These are phyloP conservation scores for Myxozyma melibiosi DNA, from an alignment of 805 yeast genomes.

Conservation along the genomic window DNA sequence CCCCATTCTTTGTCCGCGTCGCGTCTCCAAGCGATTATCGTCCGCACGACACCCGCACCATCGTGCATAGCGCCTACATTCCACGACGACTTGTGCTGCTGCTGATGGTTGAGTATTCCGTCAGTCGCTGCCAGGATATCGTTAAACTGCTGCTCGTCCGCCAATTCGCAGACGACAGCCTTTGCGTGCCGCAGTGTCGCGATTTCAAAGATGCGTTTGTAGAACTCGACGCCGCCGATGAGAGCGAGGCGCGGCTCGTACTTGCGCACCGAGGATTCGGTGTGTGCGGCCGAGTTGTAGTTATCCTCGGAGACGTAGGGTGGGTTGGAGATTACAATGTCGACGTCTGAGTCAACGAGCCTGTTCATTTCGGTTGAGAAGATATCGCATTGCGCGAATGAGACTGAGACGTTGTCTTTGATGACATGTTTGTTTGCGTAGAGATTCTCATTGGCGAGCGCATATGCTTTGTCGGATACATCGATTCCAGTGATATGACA, in stretches of 20 bases:
- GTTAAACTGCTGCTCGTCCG: conserved; percentile 59
- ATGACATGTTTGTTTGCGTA: conserved; percentile 21
- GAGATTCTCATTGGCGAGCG: conserved; percentile 53
- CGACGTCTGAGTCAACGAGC: conserved; percentile 37
- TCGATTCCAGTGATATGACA: conserved; percentile 55
- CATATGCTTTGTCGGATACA: conserved; percentile 55
- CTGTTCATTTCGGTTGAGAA: neutral
- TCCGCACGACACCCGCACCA: conserved; percentile 42
- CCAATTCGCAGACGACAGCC: conserved; percentile 78
- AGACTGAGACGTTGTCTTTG: conserved; percentile 6
- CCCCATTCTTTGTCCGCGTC: conserved; percentile 17
- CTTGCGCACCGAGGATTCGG: conserved; percentile 63
- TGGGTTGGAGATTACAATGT: conserved; percentile 80
- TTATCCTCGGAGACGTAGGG: conserved; percentile 72
- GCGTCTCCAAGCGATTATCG: conserved; percentile 22
- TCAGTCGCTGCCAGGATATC: conserved; percentile 39
- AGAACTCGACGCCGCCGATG: conserved; percentile 77
- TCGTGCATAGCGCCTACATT: conserved; percentile 53
- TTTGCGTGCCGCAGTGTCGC: conserved; percentile 49
- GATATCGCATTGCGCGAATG: conserved; percentile 19
- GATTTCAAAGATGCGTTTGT: conserved; percentile 53
- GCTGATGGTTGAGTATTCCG: no score
- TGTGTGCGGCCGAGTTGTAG: conserved; percentile 44
- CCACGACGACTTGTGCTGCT: conserved; percentile 52
- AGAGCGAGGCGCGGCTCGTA: conserved; percentile 81